Percentiles rank a stretch among this genome's conserved stretches.
These are phyloP conservation scores for Mycena sp. DNA, from an alignment of 1,284 basidiomycete species.

Conservation along the genomic window DNA sequence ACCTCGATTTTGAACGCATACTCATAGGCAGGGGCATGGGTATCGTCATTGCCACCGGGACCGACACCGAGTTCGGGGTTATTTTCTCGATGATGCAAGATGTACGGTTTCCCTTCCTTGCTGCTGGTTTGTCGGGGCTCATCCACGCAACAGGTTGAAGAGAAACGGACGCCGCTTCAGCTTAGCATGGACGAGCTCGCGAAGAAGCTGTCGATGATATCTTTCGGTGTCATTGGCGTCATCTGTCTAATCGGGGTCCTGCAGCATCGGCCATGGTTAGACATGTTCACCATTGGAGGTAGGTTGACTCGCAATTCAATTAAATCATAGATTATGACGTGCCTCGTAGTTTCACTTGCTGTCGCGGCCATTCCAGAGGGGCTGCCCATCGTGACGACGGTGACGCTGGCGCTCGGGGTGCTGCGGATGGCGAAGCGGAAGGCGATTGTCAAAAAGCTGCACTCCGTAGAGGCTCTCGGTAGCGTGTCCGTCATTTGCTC, in stretches of 20 bases:
- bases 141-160: constrained; percentile 73
- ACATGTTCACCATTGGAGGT: constrained; percentile 99
- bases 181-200: constrained; percentile 97
- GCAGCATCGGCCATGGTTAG: constrained; percentile 91
- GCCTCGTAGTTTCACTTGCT: constrained; percentile 83
- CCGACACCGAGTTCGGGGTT: constrained; percentile 93
- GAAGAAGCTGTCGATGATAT: constrained; percentile 89
- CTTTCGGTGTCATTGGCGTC: constrained; percentile 92
- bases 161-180: constrained; percentile 94
- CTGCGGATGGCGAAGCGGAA: constrained; percentile 94
- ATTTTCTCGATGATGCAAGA: constrained; percentile 99
- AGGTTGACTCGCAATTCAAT: constrained; percentile 34
- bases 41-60: constrained; percentile 91
- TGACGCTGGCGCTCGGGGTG: constrained; percentile 95
- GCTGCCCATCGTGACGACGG: constrained; percentile 96
- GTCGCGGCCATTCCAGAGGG: constrained; percentile 98
- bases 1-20: too few species aligned
- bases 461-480: constrained; percentile 94
- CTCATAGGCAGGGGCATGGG: constrained; percentile 88
- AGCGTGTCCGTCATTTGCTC: constrained; percentile 97
- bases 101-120: constrained; percentile 53
- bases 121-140: neutral
- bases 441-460: constrained; percentile 97
- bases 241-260: constrained; percentile 93
- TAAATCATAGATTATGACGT: constrained; percentile 5